Conservation (phyloP, 2,329 filamentous ascomycete genomes). For the Chaetomiaceae sp. region DNA sequence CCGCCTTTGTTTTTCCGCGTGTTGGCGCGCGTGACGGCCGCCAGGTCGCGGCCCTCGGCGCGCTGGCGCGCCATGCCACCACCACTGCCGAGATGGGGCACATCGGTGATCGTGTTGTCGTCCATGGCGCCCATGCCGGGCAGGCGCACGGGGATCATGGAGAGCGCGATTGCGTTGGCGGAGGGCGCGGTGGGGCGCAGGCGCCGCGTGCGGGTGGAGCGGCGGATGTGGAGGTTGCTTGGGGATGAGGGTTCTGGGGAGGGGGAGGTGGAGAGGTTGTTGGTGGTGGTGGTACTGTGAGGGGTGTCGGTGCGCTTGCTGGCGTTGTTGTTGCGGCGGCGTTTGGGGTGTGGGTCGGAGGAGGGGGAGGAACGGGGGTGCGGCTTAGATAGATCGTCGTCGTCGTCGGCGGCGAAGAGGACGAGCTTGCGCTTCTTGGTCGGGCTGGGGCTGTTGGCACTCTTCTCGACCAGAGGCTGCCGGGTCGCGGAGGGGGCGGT, state of each 20-base stretch:
- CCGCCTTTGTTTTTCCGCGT: constrained; percentile 40
- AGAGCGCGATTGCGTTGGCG: constrained; percentile 26
- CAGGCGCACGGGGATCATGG: constrained; percentile 29
- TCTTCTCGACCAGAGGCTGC: constrained; percentile 31
- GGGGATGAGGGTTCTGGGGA: constrained; percentile 1
- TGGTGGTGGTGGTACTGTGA: constrained; percentile 5
- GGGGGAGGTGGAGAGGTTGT: background rate
- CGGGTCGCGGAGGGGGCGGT: constrained; percentile 21
- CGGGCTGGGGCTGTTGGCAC: constrained; percentile 35
- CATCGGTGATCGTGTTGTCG: constrained; percentile 17
- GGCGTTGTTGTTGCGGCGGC: constrained; percentile 28
- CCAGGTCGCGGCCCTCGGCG: constrained; percentile 37
- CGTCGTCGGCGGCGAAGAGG: constrained; percentile 16
- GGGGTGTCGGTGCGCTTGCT: constrained; percentile 14
- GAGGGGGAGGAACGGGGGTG: too few relatives aligned
- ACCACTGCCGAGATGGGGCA: background rate
- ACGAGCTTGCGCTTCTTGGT: constrained; percentile 34
- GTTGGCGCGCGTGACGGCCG: constrained; percentile 37
- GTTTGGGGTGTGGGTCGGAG: constrained; percentile 24
- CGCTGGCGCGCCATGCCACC: constrained; percentile 23
- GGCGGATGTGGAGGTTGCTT: constrained; percentile 18
- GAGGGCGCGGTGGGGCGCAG: constrained; percentile 24
- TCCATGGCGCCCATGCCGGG: constrained; percentile 26
- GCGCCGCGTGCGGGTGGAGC: constrained; percentile 25
- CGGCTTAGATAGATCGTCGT: background rate